Evolutionary conservation across 768 basidiomycete species (phyloP), one percentile per base, ranked within the genome.

Genomic region (Boletus tomentosulus): DNA sequence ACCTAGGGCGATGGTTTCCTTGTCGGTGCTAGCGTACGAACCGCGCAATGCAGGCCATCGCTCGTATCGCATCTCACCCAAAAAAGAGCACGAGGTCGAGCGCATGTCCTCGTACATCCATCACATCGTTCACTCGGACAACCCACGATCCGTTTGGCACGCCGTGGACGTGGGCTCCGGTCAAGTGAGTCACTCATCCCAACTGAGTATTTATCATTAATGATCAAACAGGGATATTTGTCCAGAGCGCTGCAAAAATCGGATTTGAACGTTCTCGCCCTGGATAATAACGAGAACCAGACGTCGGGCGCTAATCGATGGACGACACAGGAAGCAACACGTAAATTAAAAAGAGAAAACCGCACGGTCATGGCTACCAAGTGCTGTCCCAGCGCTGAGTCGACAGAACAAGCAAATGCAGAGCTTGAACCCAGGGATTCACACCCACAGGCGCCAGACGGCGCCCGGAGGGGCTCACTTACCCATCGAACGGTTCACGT

Each of bases 111-210:
- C 75, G 7, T 86, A 81, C 68, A 72, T 86, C 27, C 62, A 67
- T 37, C 62, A 60, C 16, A 63, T 84, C 30, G 48, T 59, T 25
- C 48, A 53, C 25, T 54, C 66, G 73, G 42, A 64, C 58, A 30
- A 53, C 62, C 37, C 68, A 43, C 38, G 64, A 19, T 45, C 61
- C 28, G 56, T 63, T n/a, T 58, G 53, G 55, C 78, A 81, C 56
- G 79, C 80, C 28, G 86, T 89, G 33, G 88, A 90, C 56, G 75
- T 89, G 41, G 88, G 88, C 19, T 84, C 88, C 7, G 88, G 88
- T 15, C 86, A 87, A 66, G 84, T 84, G 52, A 41, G 62, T 68
- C 58, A 28, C 56, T 54, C 31, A 7, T 8, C 22, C 12, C 12
- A 37, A 22, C n/a, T 4, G 12, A 27, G 9, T 34, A 11, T 19